Evolutionary conservation across 1,284 basidiomycete species (phyloP).

Genomic region (Neotropicomus parvogracilis): DNA sequence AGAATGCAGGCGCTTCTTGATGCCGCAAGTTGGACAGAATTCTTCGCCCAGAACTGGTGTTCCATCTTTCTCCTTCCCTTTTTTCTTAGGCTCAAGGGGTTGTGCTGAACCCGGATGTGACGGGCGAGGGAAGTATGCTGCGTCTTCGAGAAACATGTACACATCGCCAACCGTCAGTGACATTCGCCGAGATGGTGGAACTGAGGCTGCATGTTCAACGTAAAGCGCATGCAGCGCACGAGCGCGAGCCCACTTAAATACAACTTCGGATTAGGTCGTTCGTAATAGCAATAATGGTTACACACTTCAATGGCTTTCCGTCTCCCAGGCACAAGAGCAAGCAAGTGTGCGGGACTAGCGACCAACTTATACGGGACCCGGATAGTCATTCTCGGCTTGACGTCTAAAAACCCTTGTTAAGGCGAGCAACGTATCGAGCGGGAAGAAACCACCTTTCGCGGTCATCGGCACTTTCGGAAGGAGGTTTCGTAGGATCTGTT

Average conservation of each 20-base stretch:
- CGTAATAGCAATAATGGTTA: neutral
- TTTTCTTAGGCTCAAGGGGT: slow-evolving; percentile 27
- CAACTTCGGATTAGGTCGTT: slow-evolving; percentile 6
- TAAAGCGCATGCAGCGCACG: slow-evolving; percentile 52
- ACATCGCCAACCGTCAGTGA: slow-evolving; percentile 52
- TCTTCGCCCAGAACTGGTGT: slow-evolving; percentile 22
- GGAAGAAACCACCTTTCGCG: slow-evolving; percentile 42
- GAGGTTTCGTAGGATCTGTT: slow-evolving; percentile 41
- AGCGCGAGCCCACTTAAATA: slow-evolving; percentile 58
- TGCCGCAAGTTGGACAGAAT: slow-evolving; percentile 29
- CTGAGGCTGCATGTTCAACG: slow-evolving; percentile 22
- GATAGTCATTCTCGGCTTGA: slow-evolving; percentile 35
- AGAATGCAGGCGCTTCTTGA: slow-evolving; percentile 29
- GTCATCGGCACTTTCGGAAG: slow-evolving; percentile 59
- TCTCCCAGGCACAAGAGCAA: slow-evolving; percentile 49
- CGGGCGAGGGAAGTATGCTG: slow-evolving; percentile 46
- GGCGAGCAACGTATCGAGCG: neutral
- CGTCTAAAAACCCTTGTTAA: slow-evolving; percentile 32
- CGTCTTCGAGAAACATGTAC: slow-evolving; percentile 55
- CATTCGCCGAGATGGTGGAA: slow-evolving; percentile 25
- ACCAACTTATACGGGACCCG: slow-evolving; percentile 55
- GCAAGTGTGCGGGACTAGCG: slow-evolving; percentile 43
- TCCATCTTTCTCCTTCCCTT: slow-evolving; percentile 25
- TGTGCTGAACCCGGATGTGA: slow-evolving; percentile 8
- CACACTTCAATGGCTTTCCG: slow-evolving; percentile 69